phyloP scores from a whole-genome alignment of 306 rosid species.

The Rubus parviflorus region DNA sequence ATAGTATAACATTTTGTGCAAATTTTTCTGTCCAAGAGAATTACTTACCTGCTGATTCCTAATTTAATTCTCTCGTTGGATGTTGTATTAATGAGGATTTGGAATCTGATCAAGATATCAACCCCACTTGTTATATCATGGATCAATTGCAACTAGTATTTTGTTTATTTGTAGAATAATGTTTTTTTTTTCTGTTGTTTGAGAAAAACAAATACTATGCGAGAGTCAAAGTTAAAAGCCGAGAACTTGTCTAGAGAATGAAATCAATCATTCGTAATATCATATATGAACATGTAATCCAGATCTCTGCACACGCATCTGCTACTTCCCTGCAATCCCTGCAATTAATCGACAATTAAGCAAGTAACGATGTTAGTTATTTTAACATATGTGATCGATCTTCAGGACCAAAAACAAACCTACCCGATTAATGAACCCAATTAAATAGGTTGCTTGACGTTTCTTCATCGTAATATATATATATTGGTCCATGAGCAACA shows the following conservation, averaged over 20 bases:
- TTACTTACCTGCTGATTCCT: background rate
- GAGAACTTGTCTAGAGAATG: no score
- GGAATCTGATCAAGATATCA: background rate
- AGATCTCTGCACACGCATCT: no score
- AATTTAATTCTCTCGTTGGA: constrained; percentile 2
- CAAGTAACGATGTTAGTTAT: background rate
- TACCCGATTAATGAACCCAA: background rate
- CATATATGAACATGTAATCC: no score
- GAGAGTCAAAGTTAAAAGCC: no score
- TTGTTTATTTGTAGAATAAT: no score
- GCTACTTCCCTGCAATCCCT: no score
- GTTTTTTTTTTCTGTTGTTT: no score
- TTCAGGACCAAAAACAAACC: background rate
- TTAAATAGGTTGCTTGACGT: background rate
- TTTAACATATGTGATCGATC: background rate
- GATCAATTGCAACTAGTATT: no score
- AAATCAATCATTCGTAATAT: no score
- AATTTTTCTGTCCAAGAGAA: background rate
- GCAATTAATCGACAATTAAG: background rate
- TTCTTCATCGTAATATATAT: background rate
- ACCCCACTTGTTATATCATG: background rate
- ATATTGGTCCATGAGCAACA: no score
- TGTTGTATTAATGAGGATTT: constrained; percentile 1
- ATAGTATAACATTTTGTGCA: constrained; percentile 2
- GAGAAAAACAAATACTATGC: no score